Base-by-base conservation (phyloP, 371 early-diverging fungal species). In the Apophysomyces variabilis region DNA sequence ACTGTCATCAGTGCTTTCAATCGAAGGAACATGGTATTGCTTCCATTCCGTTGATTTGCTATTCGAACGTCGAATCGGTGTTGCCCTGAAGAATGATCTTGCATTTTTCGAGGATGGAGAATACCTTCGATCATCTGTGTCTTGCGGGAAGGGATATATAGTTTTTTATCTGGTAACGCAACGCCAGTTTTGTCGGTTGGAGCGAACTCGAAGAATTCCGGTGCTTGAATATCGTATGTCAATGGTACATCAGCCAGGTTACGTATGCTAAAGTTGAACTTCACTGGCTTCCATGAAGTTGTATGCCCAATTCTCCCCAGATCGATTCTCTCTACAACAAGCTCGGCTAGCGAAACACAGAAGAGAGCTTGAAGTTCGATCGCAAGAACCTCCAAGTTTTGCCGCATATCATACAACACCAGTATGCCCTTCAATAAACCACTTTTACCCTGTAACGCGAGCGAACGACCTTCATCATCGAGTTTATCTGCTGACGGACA, bases 251-350 rank as follows among this genome's bases (percentile, higher is more conserved):
- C 90, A 0, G 92, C 84, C 12, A 77, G 41, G 66, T 94, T 94
- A 7, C 74, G 71, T 14, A 93, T 68, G 11, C 81, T 76, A 69
- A 93, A 89, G 18, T 73, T 69, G 62, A 92, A 85, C 43, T 73
- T 72, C 16, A 81, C 84, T 9, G 83, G 82, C 45, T 87, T 82
- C 92, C 93, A 93, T 1, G 87, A 87, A 58, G 90, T 91, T 41
- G 83, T 75, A 66, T 93, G 87, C 0, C 95, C 93, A 50, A 93
- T 87, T 64, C 89, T 91, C 4, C 94, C 94, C 4, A 95, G 62
- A 57, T 94, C 88, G 7, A 91, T 76, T 9, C 77, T 68, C 4
- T 80, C 65, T 8, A 87, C 84, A 1, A 72, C 76, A 4, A 93
- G 66, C 14, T 85, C 85, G 1, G 85, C 90, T 6, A 74, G 71